These are phyloP conservation scores for Acanthamoeba culbertsoni DNA, from an alignment of 208 protist genomes.

Conservation along the genomic window DNA sequence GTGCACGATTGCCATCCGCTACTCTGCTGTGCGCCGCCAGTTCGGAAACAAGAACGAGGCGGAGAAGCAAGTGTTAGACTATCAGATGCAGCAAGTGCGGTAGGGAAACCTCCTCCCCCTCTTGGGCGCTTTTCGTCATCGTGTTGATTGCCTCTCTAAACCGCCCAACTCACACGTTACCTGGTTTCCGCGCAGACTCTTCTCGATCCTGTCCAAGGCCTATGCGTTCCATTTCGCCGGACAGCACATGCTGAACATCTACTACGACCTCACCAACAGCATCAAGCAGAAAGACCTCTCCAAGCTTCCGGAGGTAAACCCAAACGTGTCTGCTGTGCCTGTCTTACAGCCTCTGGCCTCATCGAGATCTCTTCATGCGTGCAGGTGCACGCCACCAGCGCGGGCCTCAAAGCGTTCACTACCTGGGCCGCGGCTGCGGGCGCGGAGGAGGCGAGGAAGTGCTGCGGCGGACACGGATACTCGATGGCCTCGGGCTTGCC, in stretches of 20 bases:
- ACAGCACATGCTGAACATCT: slow-evolving; percentile 30
- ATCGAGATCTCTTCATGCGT: neutral
- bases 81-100: slow-evolving; percentile 53
- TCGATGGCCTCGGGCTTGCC: neutral
- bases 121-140: neutral
- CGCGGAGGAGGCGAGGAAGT: neutral
- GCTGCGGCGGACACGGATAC: slow-evolving; percentile 59
- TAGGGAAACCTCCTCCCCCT: neutral
- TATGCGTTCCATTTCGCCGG: slow-evolving; percentile 58
- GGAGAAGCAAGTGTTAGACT: slow-evolving; percentile 55
- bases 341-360: neutral
- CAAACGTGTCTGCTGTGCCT: neutral
- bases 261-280: neutral
- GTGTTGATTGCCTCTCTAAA: too few species aligned
- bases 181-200: neutral
- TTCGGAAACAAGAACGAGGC: neutral
- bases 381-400: slow-evolving; percentile 37
- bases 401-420: neutral
- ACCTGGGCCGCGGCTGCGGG: neutral
- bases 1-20: slow-evolving; percentile 74
- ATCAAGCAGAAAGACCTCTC: neutral
- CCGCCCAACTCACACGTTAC: too few species aligned
- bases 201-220: slow-evolving; percentile 17
- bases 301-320: neutral
- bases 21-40: slow-evolving; percentile 69